Percentiles rank a stretch among this genome's conserved stretches.
phyloP scores from a whole-genome alignment of 2,329 filamentous ascomycete species.

The Aureobasidium namibiae region DNA sequence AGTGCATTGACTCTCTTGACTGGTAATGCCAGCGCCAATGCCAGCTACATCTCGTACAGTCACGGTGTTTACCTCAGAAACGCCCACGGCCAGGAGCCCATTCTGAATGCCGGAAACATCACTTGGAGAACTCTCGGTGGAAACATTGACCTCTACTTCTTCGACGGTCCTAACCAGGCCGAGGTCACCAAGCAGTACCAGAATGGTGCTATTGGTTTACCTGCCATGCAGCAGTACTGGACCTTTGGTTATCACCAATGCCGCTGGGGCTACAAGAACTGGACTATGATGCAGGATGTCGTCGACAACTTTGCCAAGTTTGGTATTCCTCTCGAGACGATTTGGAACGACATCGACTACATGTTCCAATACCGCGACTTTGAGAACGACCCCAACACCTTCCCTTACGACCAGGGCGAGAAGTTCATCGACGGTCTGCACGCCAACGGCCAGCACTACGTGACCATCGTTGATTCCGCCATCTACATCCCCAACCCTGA shows the following conservation, averaged over 20 bases:
- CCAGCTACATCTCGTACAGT: conserved; percentile 56
- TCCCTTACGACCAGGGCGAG: conserved; percentile 40
- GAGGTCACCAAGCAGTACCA: conserved; percentile 67
- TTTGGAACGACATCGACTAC: conserved; percentile 40
- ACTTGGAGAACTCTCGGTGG: conserved; percentile 71
- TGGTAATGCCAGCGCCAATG: conserved; percentile 44
- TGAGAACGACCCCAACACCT: conserved; percentile 46
- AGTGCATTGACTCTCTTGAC: conserved; percentile 45
- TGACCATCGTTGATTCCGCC: conserved; percentile 54
- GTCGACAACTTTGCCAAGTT: conserved; percentile 46
- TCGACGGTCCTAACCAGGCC: conserved; percentile 60
- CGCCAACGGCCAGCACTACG: conserved; percentile 47
- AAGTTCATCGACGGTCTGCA: conserved; percentile 47
- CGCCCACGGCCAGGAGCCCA: conserved; percentile 65
- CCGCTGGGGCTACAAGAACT: conserved; percentile 64
- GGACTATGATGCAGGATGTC: conserved; percentile 55
- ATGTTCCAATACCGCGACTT: conserved; percentile 56
- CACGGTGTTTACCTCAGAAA: conserved; percentile 75
- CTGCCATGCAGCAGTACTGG: conserved; percentile 74
- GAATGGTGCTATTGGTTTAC: conserved; percentile 55
- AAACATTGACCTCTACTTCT: conserved; percentile 71
- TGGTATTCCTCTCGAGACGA: conserved; percentile 48
- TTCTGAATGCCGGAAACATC: conserved; percentile 55
- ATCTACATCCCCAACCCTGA: conserved; percentile 65
- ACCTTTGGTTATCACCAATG: conserved; percentile 78